These are phyloP conservation scores for Thelonectria blattea DNA, from an alignment of 2,329 filamentous ascomycete species.

Conservation along the genomic window DNA sequence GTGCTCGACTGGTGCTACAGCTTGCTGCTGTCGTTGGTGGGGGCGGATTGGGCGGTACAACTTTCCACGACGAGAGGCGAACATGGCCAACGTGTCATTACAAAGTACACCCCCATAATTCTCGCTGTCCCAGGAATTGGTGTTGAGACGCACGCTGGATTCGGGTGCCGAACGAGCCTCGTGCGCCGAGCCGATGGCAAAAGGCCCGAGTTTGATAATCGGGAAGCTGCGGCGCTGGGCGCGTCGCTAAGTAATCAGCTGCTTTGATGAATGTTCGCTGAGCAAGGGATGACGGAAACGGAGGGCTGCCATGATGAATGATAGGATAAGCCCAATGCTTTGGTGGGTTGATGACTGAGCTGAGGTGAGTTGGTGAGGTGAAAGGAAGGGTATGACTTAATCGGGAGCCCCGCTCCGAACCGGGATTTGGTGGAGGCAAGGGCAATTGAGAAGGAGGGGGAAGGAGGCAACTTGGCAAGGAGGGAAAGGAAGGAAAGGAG, in stretches of 20 bases:
- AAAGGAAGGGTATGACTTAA: constrained; percentile 31
- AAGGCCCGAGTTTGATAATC: background rate
- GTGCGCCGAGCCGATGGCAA: background rate
- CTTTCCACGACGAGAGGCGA: constrained; percentile 4
- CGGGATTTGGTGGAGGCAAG: constrained; percentile 16
- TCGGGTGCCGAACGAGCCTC: background rate
- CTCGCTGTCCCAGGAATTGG: background rate
- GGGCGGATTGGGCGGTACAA: constrained; percentile 9
- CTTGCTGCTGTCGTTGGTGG: background rate
- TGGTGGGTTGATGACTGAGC: constrained; percentile 16
- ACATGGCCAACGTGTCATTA: constrained; percentile 21
- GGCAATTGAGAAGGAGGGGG: constrained; percentile 1
- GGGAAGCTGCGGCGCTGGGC: background rate
- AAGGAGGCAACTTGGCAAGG: background rate
- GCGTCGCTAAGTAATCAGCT: background rate
- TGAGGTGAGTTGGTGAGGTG: constrained; percentile 9
- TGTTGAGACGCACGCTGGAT: background rate
- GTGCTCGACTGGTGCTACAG: constrained; percentile 1
- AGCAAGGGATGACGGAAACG: background rate
- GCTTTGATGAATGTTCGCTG: constrained; percentile 6
- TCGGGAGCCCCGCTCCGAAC: constrained; percentile 28
- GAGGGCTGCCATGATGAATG: constrained; percentile 1
- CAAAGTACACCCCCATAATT: constrained; percentile 19
- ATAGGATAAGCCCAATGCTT: constrained; percentile 6
- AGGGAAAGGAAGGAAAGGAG: constrained; percentile 6